Base-by-base conservation (phyloP, 257 asterid genomes). In the Marsdenia floribunda region DNA sequence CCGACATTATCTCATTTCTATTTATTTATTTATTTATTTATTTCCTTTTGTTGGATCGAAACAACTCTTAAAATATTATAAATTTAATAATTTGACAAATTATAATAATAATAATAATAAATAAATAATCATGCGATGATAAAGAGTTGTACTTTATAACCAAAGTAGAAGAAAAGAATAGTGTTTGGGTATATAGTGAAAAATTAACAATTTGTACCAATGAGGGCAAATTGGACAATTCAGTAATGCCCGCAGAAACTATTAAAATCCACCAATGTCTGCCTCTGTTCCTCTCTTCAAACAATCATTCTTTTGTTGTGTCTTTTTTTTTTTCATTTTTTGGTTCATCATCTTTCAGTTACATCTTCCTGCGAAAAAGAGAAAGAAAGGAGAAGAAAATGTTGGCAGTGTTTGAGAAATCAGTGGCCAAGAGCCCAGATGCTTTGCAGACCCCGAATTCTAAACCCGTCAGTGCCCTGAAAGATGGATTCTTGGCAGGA, bases 391-490 rank as follows among this genome's bases (percentile, higher is more conserved):
- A 22, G 46, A 58, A 76, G 44, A 85, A 65, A 78, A 93, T 93
- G 98, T 72, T 92, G 84, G 98, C 98, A 21, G 94, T 90, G 70
- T 86, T 92, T 77, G 86, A 89, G 40, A 90, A 92, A 82, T 83
- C 94, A 46, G 94, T 89, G 71, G 97, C 98, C 1, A 93, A 93
- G 75, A 79, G 88, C 90, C 97, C 98, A 3, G 97, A 93, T 76
- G 98, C 96, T 22, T 63, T 91, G 72, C 97, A 93, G 73, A 81
- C 90, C 1, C 81, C 80, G 29, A 75, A 73, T 57, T 86, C 84
- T 6, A 52, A 74, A 72, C 72, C 93, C 0, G 82, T 85, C 47
- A 80, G 54, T 69, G 96, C 96, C 0, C 87, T 93, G 21, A 90
- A 91, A 81, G 96, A 93, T 80, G 96, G 90, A 4, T 81, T 83